These are phyloP conservation scores for Zygoascus bituminiphila DNA, from an alignment of 805 yeast species.

Conservation along the genomic window DNA sequence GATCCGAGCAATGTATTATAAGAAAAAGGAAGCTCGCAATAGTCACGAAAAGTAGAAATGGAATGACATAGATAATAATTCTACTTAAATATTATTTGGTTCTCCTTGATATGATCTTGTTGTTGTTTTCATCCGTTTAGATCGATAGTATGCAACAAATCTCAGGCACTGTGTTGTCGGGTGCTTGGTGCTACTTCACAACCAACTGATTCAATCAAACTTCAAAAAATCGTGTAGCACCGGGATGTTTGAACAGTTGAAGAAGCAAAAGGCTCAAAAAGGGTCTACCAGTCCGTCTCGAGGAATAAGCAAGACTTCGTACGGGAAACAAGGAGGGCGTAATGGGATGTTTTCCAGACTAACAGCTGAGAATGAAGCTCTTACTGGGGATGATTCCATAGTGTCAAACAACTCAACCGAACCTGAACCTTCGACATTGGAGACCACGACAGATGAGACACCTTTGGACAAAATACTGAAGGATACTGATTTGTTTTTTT, in stretches of 20 bases:
- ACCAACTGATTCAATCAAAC: too few species aligned
- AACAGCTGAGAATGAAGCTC: not conserved
- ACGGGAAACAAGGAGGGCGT: not conserved
- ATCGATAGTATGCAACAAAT: too few species aligned
- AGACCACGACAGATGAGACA: not conserved
- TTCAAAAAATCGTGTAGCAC: too few species aligned
- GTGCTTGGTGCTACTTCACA: too few species aligned
- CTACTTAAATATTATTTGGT: too few species aligned
- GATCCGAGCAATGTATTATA: slow-evolving; percentile 63
- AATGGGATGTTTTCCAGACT: not conserved
- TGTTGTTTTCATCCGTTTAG: too few species aligned
- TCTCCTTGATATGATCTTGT: too few species aligned
- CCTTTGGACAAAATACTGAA: not conserved
- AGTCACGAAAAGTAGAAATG: not conserved
- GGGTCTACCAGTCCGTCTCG: not conserved
- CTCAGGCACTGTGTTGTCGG: too few species aligned
- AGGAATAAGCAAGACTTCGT: not conserved
- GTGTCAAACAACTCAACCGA: too few species aligned
- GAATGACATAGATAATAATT: too few species aligned
- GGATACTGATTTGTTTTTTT: not conserved
- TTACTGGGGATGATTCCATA: too few species aligned
- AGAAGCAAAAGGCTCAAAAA: not conserved
- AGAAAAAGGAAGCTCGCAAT: slow-evolving; percentile 13
- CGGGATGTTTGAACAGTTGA: not conserved
- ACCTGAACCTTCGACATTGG: too few species aligned